phyloP scores from a whole-genome alignment of 345 rosid genomes.

The Arabis hirsuta region DNA sequence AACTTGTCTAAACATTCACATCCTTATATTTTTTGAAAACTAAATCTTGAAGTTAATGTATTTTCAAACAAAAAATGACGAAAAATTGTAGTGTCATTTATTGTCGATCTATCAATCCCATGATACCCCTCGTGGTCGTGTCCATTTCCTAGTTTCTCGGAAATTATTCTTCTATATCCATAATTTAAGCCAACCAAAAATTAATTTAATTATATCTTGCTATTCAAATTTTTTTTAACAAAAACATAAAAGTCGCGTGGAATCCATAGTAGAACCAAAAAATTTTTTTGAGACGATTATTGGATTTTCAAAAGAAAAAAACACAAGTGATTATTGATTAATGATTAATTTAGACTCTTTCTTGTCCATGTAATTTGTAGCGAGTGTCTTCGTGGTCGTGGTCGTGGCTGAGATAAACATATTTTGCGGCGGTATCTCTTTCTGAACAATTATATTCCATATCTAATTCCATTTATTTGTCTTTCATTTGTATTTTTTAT shows the following conservation, averaged over 20 bases:
- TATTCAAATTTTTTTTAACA: neutral
- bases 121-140: slow-evolving; percentile 46
- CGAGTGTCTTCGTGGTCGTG: neutral
- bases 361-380: slow-evolving; percentile 38
- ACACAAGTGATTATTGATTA: slow-evolving; percentile 27
- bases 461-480: neutral
- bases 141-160: slow-evolving; percentile 41
- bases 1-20: no score
- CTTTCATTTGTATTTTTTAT: neutral
- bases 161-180: slow-evolving; percentile 26
- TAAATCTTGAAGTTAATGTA: no score
- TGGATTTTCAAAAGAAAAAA: neutral
- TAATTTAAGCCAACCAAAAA: slow-evolving; percentile 16
- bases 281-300: slow-evolving; percentile 5
- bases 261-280: slow-evolving; percentile 15
- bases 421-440: slow-evolving; percentile 33
- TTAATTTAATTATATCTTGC: neutral
- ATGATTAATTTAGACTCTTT: slow-evolving; percentile 26
- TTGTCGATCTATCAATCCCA: slow-evolving; percentile 35
- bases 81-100: slow-evolving; percentile 10
- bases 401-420: slow-evolving; percentile 33
- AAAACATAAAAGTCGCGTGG: neutral
- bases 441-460: slow-evolving; percentile 32
- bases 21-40: no score
- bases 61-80: no score